Percentiles rank a stretch among this genome's conserved stretches.
Evolutionary conservation across 139 green algal genomes (phyloP).

Genomic region (Micromonas commoda): DNA sequence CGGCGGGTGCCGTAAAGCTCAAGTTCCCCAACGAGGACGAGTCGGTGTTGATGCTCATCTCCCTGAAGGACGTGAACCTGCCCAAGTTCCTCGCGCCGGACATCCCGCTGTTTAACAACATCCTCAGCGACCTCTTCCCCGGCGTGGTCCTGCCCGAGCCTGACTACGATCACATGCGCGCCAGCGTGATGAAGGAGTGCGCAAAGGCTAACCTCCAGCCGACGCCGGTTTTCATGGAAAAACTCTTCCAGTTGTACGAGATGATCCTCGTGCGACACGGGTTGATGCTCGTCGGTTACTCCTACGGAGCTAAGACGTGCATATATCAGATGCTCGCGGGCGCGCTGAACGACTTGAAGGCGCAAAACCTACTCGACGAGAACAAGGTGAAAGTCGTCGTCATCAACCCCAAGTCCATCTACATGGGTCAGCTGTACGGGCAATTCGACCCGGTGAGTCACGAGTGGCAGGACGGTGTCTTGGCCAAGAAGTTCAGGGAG

Average conservation of each 20-base stretch:
- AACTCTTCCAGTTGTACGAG: conserved; percentile 72
- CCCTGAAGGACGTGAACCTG: conserved; percentile 68
- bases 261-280: conserved; percentile 74
- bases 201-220: conserved; percentile 47
- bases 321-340: conserved; percentile 31
- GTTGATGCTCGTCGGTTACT: conserved; percentile 69
- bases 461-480: conserved; percentile 73
- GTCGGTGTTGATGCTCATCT: conserved; percentile 64
- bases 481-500: conserved; percentile 58
- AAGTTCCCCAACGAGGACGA: conserved; percentile 47
- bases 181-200: conserved; percentile 29
- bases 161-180: conserved; percentile 53
- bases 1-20: conserved; percentile 63
- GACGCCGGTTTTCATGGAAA: conserved; percentile 61
- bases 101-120: conserved; percentile 69
- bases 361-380: conserved; percentile 30
- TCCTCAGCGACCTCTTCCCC: conserved; percentile 48
- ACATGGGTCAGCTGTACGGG: conserved; percentile 77
- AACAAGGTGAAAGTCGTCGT: conserved; percentile 24
- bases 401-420: conserved; percentile 75
- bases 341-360: conserved; percentile 50
- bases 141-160: conserved; percentile 53
- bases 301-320: conserved; percentile 56
- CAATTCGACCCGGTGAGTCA: conserved; percentile 57
- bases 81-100: conserved; percentile 78